Base-by-base conservation (phyloP, 352 stramenopile species). In the Globisporangium nagaii region DNA sequence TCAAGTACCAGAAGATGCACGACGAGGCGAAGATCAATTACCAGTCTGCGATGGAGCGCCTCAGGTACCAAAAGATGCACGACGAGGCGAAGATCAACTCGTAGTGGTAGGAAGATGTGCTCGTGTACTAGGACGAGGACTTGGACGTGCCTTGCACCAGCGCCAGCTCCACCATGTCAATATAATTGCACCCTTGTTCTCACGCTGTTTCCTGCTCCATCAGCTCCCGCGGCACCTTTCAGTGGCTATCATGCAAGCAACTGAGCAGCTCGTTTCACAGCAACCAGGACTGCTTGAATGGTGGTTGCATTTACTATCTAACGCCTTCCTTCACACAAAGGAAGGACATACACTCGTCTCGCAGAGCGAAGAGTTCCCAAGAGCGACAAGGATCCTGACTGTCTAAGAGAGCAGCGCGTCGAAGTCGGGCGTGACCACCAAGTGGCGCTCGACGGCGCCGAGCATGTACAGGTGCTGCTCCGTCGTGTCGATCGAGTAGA, bases 1-100 rank as follows among this genome's bases (percentile, higher is more conserved):
- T 73, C 56, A 90, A 88, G 68, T 96, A 89, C 71, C 74, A 95
- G 57, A 88, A 93, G 66, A 79, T 86, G 83, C 73, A 93, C 67
- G 77, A 88, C 41, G 81, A 91, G 45, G 86, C 81, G 48, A 95
- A 95, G 70, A 42, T 70, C 46, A 73, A 78, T 57, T 98, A 98
- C 77, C 71, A 95, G 60, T 65, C 77, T n/a, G 66, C 84, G 44
- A 96, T 98, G 80, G 80, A 92, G 56, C 70, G 61, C 6, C 98
- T 98, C 81, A 96, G 24, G 64, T 64, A 11, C 46, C 71, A 20
- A 58, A 70, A 7, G 55, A 71, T n/a, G 3, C 67, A 84, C 1
- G 64, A 76, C 11, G 62, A 86, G 0, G 65, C n/a, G n/a, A n/a
- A n/a, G n/a, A n/a, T n/a, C n/a, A n/a, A n/a, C n/a, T n/a, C n/a